Percentiles rank a stretch among this genome's conserved stretches.
These are phyloP conservation scores for Phytopythium sindhum DNA, from an alignment of 352 stramenopile genomes.

Conservation along the genomic window DNA sequence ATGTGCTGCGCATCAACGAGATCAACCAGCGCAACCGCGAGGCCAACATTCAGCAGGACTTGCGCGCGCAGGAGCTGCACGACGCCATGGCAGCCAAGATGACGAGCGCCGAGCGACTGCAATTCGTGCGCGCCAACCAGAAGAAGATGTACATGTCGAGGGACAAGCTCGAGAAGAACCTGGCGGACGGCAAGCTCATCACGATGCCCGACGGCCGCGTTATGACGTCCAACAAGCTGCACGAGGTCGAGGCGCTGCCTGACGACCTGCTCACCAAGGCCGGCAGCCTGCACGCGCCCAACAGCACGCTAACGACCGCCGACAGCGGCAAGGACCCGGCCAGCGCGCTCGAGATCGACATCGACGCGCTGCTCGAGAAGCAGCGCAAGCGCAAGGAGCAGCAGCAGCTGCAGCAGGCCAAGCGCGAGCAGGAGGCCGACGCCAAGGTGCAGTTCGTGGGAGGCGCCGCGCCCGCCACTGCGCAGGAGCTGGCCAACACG, in stretches of 20 bases:
- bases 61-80: conserved; percentile 72
- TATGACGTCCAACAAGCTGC: conserved; percentile 83
- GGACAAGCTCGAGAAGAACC: conserved; percentile 82
- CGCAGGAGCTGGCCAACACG: conserved; percentile 69
- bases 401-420: conserved; percentile 37
- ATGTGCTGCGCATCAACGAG: conserved; percentile 81
- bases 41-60: conserved; percentile 77
- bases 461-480: conserved; percentile 46
- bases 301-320: conserved; percentile 15
- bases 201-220: conserved; percentile 68
- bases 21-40: conserved; percentile 84
- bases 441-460: conserved; percentile 66
- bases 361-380: conserved; percentile 68
- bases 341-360: conserved; percentile 60
- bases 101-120: conserved; percentile 76
- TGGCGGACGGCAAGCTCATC: conserved; percentile 72
- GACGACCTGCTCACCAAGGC: conserved; percentile 65
- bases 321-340: conserved; percentile 21
- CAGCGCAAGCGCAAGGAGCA: conserved; percentile 68
- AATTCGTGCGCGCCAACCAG: conserved; percentile 80
- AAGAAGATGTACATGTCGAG: conserved; percentile 84
- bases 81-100: conserved; percentile 74
- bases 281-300: conserved; percentile 32
- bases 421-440: conserved; percentile 45
- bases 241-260: conserved; percentile 76